These are phyloP conservation scores for Leptographium radiaticola DNA, from an alignment of 2,329 filamentous ascomycete species.

Conservation along the genomic window DNA sequence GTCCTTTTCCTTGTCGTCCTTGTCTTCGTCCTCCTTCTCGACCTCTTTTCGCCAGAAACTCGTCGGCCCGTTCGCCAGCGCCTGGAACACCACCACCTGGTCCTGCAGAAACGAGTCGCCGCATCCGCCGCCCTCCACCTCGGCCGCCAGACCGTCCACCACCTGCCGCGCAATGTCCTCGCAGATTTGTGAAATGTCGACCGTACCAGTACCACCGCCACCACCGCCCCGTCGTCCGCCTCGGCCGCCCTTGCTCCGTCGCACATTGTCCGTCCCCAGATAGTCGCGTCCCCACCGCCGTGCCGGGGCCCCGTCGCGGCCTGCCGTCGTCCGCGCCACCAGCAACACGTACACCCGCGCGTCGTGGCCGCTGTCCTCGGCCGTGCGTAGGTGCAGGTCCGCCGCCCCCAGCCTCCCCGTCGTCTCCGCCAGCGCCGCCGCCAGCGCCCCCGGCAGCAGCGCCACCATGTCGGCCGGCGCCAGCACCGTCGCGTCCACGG, in stretches of 20 bases:
- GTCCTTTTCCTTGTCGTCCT: constrained; percentile 2
- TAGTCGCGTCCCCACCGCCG: constrained; percentile 33
- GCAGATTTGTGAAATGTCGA: constrained; percentile 13
- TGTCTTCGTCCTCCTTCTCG: constrained; percentile 1
- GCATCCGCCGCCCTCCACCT: constrained; percentile 28
- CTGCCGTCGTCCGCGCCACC: constrained; percentile 33
- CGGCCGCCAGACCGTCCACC: constrained; percentile 29
- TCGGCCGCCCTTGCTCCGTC: not conserved
- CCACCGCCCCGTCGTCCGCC: not conserved
- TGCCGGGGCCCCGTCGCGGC: constrained; percentile 3
- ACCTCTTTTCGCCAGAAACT: constrained; percentile 25
- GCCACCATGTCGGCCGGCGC: constrained; percentile 30
- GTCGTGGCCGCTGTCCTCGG: constrained; percentile 38
- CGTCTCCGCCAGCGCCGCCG: constrained; percentile 14
- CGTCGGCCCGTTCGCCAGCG: constrained; percentile 38
- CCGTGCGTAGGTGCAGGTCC: constrained; percentile 27
- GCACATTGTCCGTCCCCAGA: constrained; percentile 7
- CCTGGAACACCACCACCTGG: constrained; percentile 48
- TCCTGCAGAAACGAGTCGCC: constrained; percentile 48
- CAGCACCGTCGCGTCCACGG: constrained; percentile 38
- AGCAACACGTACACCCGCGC: constrained; percentile 42
- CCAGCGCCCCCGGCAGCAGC: constrained; percentile 26
- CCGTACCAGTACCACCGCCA: constrained; percentile 8
- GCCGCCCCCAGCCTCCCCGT: not conserved
- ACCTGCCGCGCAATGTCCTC: constrained; percentile 22